Percentiles rank a stretch among this genome's conserved stretches.
These are phyloP conservation scores for Tolypocladium endophyticum DNA, from an alignment of 2,329 filamentous ascomycete species.

Conservation along the genomic window DNA sequence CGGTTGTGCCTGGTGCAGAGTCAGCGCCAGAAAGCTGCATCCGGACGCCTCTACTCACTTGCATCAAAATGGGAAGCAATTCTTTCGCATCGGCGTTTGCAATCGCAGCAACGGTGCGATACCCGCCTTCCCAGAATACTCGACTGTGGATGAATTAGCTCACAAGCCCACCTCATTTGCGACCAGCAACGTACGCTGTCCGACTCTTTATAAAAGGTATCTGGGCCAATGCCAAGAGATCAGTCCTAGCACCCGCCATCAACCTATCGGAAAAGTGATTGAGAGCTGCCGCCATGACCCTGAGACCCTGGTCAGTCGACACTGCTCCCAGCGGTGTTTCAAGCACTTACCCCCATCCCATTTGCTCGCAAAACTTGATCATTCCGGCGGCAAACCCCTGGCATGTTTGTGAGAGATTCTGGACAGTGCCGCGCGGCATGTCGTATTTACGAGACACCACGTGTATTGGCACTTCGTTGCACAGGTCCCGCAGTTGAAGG, in stretches of 20 bases:
- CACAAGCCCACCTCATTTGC: background rate
- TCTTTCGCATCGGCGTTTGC: conserved; percentile 60
- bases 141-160: conserved; percentile 18
- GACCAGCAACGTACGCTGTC: conserved; percentile 45
- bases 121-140: conserved; percentile 68
- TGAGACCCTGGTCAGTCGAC: conserved; percentile 16
- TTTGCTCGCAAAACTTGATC: conserved; percentile 68
- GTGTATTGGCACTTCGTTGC: conserved; percentile 65
- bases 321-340: background rate
- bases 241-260: conserved; percentile 59
- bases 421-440: conserved; percentile 58
- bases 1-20: conserved; percentile 45
- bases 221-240: conserved; percentile 59
- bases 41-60: conserved; percentile 30
- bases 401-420: conserved; percentile 63
- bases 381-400: conserved; percentile 71
- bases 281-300: conserved; percentile 58
- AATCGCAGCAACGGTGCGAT: conserved; percentile 55
- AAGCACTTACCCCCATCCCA: conserved; percentile 54
- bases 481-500: conserved; percentile 67
- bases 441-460: conserved; percentile 60
- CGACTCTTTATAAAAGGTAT: conserved; percentile 69
- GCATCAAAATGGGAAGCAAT: conserved; percentile 60
- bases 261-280: conserved; percentile 69
- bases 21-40: conserved; percentile 1